Evolutionary conservation across 1,139 yeast species (phyloP), one percentile per base, ranked within the genome.

Genomic region (Spathaspora sp.): DNA sequence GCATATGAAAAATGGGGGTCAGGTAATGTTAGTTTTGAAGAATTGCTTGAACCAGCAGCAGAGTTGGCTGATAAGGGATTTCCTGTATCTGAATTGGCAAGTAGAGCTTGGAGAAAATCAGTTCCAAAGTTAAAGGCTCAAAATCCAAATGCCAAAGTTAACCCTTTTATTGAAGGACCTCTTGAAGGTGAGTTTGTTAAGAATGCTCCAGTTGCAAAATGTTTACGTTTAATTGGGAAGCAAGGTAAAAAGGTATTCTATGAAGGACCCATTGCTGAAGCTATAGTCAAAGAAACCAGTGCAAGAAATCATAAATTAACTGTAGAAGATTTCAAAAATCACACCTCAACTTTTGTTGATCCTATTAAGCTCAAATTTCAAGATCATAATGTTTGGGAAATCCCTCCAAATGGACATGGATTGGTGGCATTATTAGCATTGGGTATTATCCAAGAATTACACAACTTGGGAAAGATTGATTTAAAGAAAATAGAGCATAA

Each of bases 331-430:
- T 70, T 88, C 43, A 62, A 62, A 11, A 50, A 54, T 13, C 93
- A 86, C 60, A 64, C 72, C 0, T 78, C 90, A 2, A 73, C 84
- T 0, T 72, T 79, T 52, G 83, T 84, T 15, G 83, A 81, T 1
- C 89, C 93, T 1, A 78, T 86, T 25, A 65, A 69, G 15, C 62
- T 81, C 45, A 75, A 72, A 27, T 67, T 78, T 49, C 63, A 72
- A 46, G 74, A 78, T 50, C 57, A 63, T 41, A 66, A 74, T 52
- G 60, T 81, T 49, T 83, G 89, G 86, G 93, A 86, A 60, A 82
- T 86, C 46, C 93, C 95, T 6, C 95, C 95, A 18, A 86, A 83
- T 60, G 89, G 91, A 2, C 89, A 86, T 46, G 95, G 95, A 1
- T 65, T 86, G 33, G 86, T 86, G 41, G 93, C 90, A 0, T 67